Conservation (phyloP, 495 filamentous ascomycete genomes). For the Daldinia childiae region DNA sequence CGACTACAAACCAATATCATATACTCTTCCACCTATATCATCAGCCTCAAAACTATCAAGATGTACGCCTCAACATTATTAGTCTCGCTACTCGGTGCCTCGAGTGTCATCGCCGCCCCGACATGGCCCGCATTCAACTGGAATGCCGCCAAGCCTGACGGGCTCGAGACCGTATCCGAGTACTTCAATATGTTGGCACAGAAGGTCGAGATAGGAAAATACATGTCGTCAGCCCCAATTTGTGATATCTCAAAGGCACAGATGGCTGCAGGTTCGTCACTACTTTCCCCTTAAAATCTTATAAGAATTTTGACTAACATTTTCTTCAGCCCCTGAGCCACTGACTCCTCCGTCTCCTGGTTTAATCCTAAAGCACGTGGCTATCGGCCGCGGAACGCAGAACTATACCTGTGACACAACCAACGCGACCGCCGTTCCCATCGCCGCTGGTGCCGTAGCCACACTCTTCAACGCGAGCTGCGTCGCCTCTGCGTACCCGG, state of each 20-base stretch:
- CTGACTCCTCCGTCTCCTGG: conserved; percentile 68
- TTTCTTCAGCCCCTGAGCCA: conserved; percentile 49
- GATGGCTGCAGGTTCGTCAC: conserved; percentile 56
- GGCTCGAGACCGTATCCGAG: conserved; percentile 55
- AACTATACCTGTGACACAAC: conserved; percentile 86
- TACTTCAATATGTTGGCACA: conserved; percentile 64
- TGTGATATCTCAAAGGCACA: conserved; percentile 62
- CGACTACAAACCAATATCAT: conserved; percentile 17
- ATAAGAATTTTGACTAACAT: conserved; percentile 36
- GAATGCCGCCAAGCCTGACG: conserved; percentile 47
- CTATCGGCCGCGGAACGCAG: conserved; percentile 86
- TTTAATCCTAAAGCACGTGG: conserved; percentile 74
- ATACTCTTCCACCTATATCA: conserved; percentile 24
- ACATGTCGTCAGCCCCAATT: conserved; percentile 49
- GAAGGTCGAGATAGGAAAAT: conserved; percentile 56
- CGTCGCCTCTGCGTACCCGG: conserved; percentile 71
- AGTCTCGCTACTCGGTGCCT: conserved; percentile 56
- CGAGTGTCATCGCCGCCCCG: conserved; percentile 58
- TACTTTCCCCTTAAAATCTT: neutral
- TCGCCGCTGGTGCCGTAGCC: conserved; percentile 77
- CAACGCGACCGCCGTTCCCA: conserved; percentile 66
- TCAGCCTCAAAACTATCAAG: conserved; percentile 35
- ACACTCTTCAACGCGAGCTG: conserved; percentile 90
- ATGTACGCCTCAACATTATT: conserved; percentile 60
- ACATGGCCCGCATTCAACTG: conserved; percentile 52